Base-by-base conservation (phyloP, 2,329 filamentous ascomycete species). In the Lachnum nothofagi region DNA sequence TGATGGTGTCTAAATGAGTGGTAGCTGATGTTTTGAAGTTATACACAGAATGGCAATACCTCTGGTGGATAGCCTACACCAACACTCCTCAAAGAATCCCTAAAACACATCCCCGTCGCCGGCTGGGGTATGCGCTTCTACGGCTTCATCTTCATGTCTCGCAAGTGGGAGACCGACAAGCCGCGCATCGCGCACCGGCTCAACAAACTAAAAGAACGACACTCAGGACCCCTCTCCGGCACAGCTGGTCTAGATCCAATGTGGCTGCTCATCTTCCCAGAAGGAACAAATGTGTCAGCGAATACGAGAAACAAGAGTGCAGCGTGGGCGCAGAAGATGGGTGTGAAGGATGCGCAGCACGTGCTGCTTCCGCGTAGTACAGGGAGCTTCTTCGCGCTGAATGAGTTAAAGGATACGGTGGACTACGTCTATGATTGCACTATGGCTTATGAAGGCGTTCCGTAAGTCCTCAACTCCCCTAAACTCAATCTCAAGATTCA, bases 51-150 rank as follows among this genome's bases (percentile, higher is more conserved):
- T 95, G 88, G 89, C 70, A 94, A 7, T 95, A 95, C 65, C 78
- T 95, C 6, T 95, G 89, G 89, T 95, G 89, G 89, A 83, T 89
- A 22, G 87, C 83, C n/a, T 95, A 95, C 62, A 88, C 86, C 22
- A 84, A 83, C 62, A 67, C 60, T 95, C 61, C 72, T 94, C 44
- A 95, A 95, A 63, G 87, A 95, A 65, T 91, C 87, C 1, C 72
- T 95, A 53, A 90, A 88, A 66, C 84, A 82, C 58, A 82, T 95
- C 14, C 89, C 89, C 1, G 69, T 94, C 45, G 76, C 94, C 22
- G 89, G 89, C 2, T 82, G 80, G 64, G 88, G 86, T 14, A 91
- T 90, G 76, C 83, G 86, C 70, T 88, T 93, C 64, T 91, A 87
- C 66, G 83, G 88, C 57, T 95, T 94, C 73, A 90, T 95, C 63